Conservation (phyloP, 2,329 filamentous ascomycete species). For the Blumeriella jaapii region DNA sequence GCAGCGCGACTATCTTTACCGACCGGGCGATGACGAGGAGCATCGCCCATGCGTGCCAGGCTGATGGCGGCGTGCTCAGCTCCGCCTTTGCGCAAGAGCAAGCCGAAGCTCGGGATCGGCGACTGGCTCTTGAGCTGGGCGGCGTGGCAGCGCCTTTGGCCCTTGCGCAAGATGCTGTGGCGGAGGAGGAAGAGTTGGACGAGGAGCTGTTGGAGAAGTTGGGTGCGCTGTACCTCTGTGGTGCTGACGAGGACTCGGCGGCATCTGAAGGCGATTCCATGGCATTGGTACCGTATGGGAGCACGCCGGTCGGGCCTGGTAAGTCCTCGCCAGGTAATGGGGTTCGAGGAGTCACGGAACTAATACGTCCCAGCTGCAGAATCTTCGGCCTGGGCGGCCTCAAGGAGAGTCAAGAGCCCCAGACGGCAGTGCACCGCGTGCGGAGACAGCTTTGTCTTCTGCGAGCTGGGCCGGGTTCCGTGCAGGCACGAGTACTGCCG, state of each 20-base stretch:
- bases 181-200: slow-evolving; percentile 6
- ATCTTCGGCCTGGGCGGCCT: slow-evolving; percentile 4
- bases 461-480: slow-evolving; percentile 19
- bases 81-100: slow-evolving; percentile 9
- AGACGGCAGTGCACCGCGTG: slow-evolving; percentile 12
- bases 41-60: slow-evolving; percentile 17
- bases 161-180: not conserved
- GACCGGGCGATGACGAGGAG: slow-evolving; percentile 16
- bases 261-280: not conserved
- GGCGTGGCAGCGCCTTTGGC: slow-evolving; percentile 4
- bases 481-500: slow-evolving; percentile 41
- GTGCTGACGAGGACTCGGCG: not conserved
- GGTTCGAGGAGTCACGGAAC: not conserved
- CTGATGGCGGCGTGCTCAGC: slow-evolving; percentile 13
- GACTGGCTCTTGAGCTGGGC: slow-evolving; percentile 10
- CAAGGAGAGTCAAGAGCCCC: not conserved
- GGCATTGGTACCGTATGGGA: not conserved
- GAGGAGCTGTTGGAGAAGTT: slow-evolving; percentile 17
- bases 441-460: slow-evolving; percentile 6
- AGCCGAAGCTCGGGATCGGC: slow-evolving; percentile 9
- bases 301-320: not conserved
- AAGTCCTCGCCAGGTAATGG: not conserved
- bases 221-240: slow-evolving; percentile 9
- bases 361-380: not conserved
- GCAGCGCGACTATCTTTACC: slow-evolving; percentile 2